A percentile compares a stretch with the other conserved stretches of the same genome.
Conservation (phyloP, 179 eudicot genomes). For the Drosera spatulata region DNA sequence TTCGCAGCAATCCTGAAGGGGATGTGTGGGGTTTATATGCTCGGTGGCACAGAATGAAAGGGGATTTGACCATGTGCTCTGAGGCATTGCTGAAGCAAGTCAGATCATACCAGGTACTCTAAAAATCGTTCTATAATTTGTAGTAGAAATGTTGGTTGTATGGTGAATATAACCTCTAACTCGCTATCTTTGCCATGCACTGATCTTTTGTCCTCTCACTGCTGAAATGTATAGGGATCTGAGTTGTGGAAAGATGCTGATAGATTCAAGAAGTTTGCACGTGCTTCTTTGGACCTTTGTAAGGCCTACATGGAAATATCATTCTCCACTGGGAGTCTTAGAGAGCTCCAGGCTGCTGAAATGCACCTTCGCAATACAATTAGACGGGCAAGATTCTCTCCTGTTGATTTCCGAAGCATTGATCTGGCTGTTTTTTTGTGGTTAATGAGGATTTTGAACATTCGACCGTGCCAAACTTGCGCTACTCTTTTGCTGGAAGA, state of each 20-base stretch:
- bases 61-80: slow-evolving; percentile 77
- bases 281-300: slow-evolving; percentile 81
- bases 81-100: slow-evolving; percentile 92
- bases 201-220: not conserved
- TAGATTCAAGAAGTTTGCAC: slow-evolving; percentile 72
- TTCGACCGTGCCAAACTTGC: no score
- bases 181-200: no score
- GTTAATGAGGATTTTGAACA: no score
- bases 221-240: slow-evolving; percentile 41
- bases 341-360: slow-evolving; percentile 70
- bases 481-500: no score
- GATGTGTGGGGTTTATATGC: slow-evolving; percentile 90
- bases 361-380: slow-evolving; percentile 81
- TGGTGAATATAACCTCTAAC: no score
- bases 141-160: no score
- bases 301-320: slow-evolving; percentile 61
- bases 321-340: slow-evolving; percentile 31
- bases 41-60: slow-evolving; percentile 83
- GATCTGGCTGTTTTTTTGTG: no score
- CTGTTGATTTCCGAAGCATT: not conserved
- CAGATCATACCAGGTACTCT: slow-evolving; percentile 73
- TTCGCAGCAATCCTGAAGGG: slow-evolving; percentile 45
- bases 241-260: slow-evolving; percentile 73
- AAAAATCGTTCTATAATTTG: not conserved
- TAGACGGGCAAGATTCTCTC: slow-evolving; percentile 47